phyloP scores from a whole-genome alignment of 2,329 filamentous ascomycete genomes.

The Pyrenophora tritici-repentis region DNA sequence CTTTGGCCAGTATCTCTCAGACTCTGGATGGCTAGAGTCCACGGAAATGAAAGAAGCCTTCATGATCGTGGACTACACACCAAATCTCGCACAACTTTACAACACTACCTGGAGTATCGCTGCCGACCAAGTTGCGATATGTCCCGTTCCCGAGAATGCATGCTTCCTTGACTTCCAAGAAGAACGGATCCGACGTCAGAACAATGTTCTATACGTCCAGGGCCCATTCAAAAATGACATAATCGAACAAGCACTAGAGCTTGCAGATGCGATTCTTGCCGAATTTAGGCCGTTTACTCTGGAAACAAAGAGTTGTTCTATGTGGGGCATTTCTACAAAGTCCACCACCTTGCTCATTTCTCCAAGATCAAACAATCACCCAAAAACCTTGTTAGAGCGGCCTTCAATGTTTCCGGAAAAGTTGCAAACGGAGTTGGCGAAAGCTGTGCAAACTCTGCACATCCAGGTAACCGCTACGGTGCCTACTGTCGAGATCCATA shows the following conservation, averaged over 20 bases:
- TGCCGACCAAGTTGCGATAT: conserved; percentile 31
- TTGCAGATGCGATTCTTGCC: conserved; percentile 19
- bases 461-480: conserved; percentile 5
- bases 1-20: conserved; percentile 20
- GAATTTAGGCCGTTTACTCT: conserved; percentile 7
- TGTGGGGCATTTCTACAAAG: conserved; percentile 4
- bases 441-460: conserved; percentile 15
- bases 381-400: background rate
- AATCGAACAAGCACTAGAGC: conserved; percentile 21
- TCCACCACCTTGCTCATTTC: background rate
- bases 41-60: conserved; percentile 18
- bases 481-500: background rate
- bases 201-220: conserved; percentile 32
- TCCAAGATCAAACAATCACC: background rate
- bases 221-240: conserved; percentile 32
- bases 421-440: conserved; percentile 13
- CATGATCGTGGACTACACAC: conserved; percentile 32
- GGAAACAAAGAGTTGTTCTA: background rate
- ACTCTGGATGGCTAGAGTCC: conserved; percentile 19
- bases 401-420: conserved; percentile 11
- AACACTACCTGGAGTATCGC: conserved; percentile 12
- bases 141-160: conserved; percentile 35
- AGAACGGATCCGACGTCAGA: conserved; percentile 14
- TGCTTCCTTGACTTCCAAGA: conserved; percentile 23
- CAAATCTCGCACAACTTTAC: conserved; percentile 25